Base-by-base conservation (phyloP, 1,284 basidiomycete genomes). In the Trichosporon coremiiforme region DNA sequence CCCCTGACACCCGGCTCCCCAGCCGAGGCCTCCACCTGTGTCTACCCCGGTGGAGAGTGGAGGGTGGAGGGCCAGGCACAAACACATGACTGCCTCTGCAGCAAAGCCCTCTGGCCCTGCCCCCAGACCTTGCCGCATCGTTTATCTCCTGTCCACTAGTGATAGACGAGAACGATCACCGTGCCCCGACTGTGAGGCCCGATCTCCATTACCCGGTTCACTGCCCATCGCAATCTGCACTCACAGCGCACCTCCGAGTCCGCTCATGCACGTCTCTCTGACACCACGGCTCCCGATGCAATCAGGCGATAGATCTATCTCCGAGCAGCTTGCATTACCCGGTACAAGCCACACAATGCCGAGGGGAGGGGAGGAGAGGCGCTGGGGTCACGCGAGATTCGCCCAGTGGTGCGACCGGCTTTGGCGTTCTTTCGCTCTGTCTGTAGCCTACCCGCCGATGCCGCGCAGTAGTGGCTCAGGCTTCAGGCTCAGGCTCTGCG, bases 101-200 rank as follows among this genome's bases (percentile, higher is more conserved):
- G 25, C 25, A 25, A 3, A 25, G 25, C 25, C 25, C 25, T 25
- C 25, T 25, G 25, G 25, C 25, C 25, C 25, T 25, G 25, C 25
- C 25, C 25, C 25, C 25, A 25, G 25, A 25, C 35, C 57, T 10
- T 10, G 15, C 29, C 57, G 36, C 17, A 33, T 33, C 31, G 29
- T 9, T 33, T 62, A 31, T 31, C 57, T 15, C 53, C 25, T 29
- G 13, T 38, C 36, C 36, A 13, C 25, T 22, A 60, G 29, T 62
- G 57, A 62, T 62, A 62, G 57, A 62, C 57, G 57, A 62, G 57
- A 33, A 22, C 57, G 57, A 62, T 62, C 29, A 33, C 57, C 57
- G 50, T 53, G 50, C 50, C 50, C 50, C 50, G 50, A 62, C 6
- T 7, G 7, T 29, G 25, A 29, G 53, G 25, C 53, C 53, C 22